Conservation (phyloP, 2,329 filamentous ascomycete genomes). For the Cladosporium sp. region DNA sequence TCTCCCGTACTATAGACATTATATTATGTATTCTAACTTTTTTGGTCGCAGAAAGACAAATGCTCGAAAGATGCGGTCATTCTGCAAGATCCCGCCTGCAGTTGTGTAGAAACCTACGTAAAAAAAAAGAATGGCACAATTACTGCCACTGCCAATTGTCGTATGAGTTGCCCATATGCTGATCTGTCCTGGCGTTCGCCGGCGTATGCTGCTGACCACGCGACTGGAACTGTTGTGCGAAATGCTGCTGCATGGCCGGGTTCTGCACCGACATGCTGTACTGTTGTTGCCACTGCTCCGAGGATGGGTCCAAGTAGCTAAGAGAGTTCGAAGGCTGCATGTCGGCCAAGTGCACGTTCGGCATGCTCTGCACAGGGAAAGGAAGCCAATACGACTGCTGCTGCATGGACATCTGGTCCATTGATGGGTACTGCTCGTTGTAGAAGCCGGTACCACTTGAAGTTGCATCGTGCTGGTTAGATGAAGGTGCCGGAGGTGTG, state of each 20-base stretch:
- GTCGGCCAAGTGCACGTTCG: not conserved
- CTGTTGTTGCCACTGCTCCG: conserved; percentile 7
- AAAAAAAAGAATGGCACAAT: not conserved
- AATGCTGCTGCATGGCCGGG: conserved; percentile 2
- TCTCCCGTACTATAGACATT: conserved; percentile 1
- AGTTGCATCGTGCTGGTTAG: not conserved
- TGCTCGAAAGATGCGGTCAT: not conserved
- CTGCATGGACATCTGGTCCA: conserved; percentile 7
- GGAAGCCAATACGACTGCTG: conserved; percentile 8
- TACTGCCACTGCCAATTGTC: conserved; percentile 4
- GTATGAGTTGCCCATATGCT: not conserved
- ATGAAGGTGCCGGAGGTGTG: conserved; percentile 15
- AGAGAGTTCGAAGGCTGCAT: not conserved
- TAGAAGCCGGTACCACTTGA: not conserved
- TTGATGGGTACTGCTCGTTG: conserved; percentile 1
- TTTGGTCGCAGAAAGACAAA: not conserved
- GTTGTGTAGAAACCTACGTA: not conserved
- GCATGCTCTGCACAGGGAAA: conserved; percentile 11
- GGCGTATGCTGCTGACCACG: not conserved
- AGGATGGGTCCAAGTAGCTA: not conserved
- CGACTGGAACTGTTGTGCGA: not conserved
- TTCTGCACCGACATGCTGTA: conserved; percentile 1
- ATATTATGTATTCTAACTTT: not conserved
- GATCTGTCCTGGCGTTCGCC: not conserved
- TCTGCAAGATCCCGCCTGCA: not conserved